phyloP scores from a whole-genome alignment of 441 rosid species.

The Bocquillonia castaneifolia region DNA sequence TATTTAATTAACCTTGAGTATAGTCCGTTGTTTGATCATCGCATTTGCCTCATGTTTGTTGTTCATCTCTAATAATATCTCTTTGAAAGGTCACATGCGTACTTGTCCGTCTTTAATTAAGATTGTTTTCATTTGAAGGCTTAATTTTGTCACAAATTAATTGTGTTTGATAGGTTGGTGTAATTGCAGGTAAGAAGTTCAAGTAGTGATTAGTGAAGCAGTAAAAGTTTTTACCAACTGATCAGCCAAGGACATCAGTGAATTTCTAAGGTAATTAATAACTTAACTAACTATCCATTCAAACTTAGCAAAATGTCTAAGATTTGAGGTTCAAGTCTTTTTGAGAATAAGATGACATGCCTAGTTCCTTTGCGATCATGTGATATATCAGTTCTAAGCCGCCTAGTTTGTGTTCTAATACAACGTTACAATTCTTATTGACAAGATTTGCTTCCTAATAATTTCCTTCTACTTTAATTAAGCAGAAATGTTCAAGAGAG shows the following conservation, averaged over 20 bases:
- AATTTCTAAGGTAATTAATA: constrained; percentile 1
- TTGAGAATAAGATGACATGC: neutral
- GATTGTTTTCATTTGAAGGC: neutral
- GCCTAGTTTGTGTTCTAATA: no score
- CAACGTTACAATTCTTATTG: no score
- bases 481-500: constrained; percentile 23
- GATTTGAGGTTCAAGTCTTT: neutral
- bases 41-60: neutral
- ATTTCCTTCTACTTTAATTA: no score
- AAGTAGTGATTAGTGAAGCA: constrained; percentile 1
- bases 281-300: no score
- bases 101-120: neutral
- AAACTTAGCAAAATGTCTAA: neutral
- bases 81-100: neutral
- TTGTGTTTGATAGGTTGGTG: neutral
- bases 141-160: neutral
- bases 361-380: no score
- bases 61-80: neutral
- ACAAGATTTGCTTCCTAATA: no score
- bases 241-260: neutral
- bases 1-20: neutral
- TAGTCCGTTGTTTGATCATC: neutral
- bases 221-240: neutral
- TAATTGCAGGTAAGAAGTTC: constrained; percentile 12
- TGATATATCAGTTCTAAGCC: no score